Conservation (phyloP, 345 rosid genomes). For the Cardamine chenopodiifolia region DNA sequence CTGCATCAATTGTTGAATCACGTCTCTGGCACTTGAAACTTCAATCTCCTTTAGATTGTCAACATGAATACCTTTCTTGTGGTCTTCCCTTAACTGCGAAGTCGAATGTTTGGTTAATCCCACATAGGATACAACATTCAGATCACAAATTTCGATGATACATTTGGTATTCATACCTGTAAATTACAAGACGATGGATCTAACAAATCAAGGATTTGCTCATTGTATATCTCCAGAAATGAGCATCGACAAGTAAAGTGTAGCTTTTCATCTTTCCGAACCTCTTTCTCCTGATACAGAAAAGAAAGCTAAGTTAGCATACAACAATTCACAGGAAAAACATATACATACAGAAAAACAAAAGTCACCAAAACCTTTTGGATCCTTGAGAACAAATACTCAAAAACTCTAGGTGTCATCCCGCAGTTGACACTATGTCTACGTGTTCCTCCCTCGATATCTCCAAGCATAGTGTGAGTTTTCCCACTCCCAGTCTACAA, state of each 20-base stretch:
- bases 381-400: slow-evolving; percentile 81
- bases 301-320: slow-evolving; percentile 21
- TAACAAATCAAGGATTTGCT: slow-evolving; percentile 94
- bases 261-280: slow-evolving; percentile 78
- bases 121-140: slow-evolving; percentile 2
- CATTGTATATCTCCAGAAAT: slow-evolving; percentile 95
- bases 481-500: slow-evolving; percentile 98
- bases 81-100: slow-evolving; percentile 88
- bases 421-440: slow-evolving; percentile 96
- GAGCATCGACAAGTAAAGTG: slow-evolving; percentile 89
- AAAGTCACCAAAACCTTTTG: slow-evolving; percentile 67
- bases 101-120: neutral
- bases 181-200: slow-evolving; percentile 83
- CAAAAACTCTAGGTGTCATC: slow-evolving; percentile 97
- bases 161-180: slow-evolving; percentile 55
- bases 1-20: slow-evolving; percentile 85
- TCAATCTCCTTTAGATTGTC: slow-evolving; percentile 93
- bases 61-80: slow-evolving; percentile 88
- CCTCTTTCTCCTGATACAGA: slow-evolving; percentile 75
- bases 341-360: neutral
- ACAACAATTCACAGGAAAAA: neutral
- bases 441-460: slow-evolving; percentile 91
- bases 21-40: slow-evolving; percentile 87
- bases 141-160: neutral
- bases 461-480: slow-evolving; percentile 99